These are phyloP conservation scores for Chalciporus chontae DNA, from an alignment of 768 basidiomycete genomes.

Conservation along the genomic window DNA sequence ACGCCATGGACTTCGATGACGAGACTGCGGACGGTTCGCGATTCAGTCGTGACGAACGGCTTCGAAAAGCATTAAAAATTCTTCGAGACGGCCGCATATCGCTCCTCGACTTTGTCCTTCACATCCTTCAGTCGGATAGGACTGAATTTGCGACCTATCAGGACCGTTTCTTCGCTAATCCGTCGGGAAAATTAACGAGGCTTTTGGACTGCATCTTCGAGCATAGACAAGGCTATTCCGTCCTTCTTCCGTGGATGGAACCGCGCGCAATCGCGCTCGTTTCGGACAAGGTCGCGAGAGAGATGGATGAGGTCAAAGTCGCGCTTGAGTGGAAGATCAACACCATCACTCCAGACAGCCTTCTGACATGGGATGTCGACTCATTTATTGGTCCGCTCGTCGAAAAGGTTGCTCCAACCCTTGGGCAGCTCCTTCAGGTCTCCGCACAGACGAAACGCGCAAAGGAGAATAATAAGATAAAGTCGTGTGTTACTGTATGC, in stretches of 20 bases:
- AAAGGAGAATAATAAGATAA: not conserved
- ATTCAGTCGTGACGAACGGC: not conserved
- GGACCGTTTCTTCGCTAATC: not conserved
- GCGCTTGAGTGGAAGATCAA: not conserved
- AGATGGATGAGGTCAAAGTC: constrained; percentile 1
- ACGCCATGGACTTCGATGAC: not conserved
- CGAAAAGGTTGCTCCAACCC: not conserved
- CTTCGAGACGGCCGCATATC: constrained; percentile 1
- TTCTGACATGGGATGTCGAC: constrained; percentile 1
- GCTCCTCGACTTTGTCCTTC: constrained; percentile 1
- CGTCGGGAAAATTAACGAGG: not conserved
- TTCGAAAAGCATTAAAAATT: not conserved
- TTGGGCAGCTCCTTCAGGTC: not conserved
- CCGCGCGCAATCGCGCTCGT: not conserved
- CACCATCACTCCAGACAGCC: not conserved
- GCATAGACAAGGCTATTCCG: not conserved
- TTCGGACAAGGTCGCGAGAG: not conserved
- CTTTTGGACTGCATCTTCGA: not conserved
- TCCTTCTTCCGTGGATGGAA: not conserved
- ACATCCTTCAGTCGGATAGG: not conserved
- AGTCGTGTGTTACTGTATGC: not conserved
- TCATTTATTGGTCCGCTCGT: not conserved
- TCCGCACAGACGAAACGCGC: not conserved
- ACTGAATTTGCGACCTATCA: not conserved
- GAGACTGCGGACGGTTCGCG: not conserved